phyloP scores from a whole-genome alignment of 225 moss, liverwort and hornwort species.

The Pleurozium schreberi region DNA sequence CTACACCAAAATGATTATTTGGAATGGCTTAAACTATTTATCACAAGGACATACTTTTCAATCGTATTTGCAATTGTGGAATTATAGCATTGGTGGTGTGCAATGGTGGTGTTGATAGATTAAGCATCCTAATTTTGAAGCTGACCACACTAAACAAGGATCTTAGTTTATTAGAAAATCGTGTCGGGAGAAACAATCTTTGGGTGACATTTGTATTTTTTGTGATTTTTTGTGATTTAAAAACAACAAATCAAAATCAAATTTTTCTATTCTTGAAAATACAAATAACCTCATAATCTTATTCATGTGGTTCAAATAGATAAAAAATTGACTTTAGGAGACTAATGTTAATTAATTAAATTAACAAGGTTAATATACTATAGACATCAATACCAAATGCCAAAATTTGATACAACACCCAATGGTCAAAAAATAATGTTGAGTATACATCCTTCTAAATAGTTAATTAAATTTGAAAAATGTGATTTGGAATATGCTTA shows the following conservation, averaged over 20 bases:
- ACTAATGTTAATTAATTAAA: not conserved
- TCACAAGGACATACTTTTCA: not conserved
- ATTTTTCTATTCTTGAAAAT: not conserved
- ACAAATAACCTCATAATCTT: not conserved
- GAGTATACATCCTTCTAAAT: too few relatives aligned
- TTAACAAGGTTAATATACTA: not conserved
- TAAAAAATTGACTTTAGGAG: not conserved
- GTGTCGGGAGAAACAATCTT: not conserved
- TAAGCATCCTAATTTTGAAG: not conserved
- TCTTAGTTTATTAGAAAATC: not conserved
- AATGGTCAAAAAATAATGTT: not conserved
- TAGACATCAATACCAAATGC: not conserved
- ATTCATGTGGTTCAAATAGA: not conserved
- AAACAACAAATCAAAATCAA: accelerated
- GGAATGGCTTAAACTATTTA: not conserved
- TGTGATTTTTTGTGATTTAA: not conserved
- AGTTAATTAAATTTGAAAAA: not conserved
- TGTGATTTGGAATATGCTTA: not conserved
- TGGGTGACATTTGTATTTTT: not conserved
- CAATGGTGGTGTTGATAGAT: not conserved
- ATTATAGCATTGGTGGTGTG: not conserved
- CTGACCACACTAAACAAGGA: accelerated
- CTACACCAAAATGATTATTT: not conserved
- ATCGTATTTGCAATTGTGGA: accelerated
- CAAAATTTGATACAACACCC: not conserved